phyloP scores from a whole-genome alignment of 2,329 filamentous ascomycete species.

The Juglanconis juglandina region DNA sequence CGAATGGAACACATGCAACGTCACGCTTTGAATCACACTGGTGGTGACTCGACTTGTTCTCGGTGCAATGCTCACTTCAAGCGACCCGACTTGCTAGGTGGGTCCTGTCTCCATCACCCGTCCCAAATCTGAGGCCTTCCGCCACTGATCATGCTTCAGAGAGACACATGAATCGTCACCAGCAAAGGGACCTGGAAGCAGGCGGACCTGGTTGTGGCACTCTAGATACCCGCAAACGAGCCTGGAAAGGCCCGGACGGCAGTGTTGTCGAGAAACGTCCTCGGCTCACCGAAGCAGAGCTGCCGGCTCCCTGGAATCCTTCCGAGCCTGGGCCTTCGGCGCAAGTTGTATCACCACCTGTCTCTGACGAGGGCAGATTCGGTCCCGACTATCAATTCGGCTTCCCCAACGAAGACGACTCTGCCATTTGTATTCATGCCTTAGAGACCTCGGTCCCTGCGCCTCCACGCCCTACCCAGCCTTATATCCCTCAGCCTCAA shows the following conservation, averaged over 20 bases:
- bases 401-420: slow-evolving; percentile 23
- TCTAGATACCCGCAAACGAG: slow-evolving; percentile 52
- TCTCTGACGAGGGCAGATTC: slow-evolving; percentile 19
- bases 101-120: slow-evolving; percentile 19
- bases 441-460: background rate
- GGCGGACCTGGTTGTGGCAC: slow-evolving; percentile 47
- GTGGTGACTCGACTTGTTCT: slow-evolving; percentile 51
- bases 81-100: slow-evolving; percentile 56
- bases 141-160: slow-evolving; percentile 36
- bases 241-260: slow-evolving; percentile 53
- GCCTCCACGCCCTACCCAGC: background rate
- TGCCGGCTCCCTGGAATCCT: slow-evolving; percentile 1
- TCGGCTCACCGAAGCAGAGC: slow-evolving; percentile 6
- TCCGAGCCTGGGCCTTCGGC: slow-evolving; percentile 1
- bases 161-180: slow-evolving; percentile 53
- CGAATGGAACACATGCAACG: slow-evolving; percentile 56
- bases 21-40: slow-evolving; percentile 55
- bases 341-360: slow-evolving; percentile 14
- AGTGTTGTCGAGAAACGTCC: slow-evolving; percentile 46
- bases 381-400: slow-evolving; percentile 17
- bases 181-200: slow-evolving; percentile 53
- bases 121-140: too few relatives aligned
- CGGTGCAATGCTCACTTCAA: slow-evolving; percentile 61
- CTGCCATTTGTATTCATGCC: background rate
- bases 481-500: background rate